Evolutionary conservation across 2,329 filamentous ascomycete genomes (phyloP).

Genomic region (Trichophyton simii): DNA sequence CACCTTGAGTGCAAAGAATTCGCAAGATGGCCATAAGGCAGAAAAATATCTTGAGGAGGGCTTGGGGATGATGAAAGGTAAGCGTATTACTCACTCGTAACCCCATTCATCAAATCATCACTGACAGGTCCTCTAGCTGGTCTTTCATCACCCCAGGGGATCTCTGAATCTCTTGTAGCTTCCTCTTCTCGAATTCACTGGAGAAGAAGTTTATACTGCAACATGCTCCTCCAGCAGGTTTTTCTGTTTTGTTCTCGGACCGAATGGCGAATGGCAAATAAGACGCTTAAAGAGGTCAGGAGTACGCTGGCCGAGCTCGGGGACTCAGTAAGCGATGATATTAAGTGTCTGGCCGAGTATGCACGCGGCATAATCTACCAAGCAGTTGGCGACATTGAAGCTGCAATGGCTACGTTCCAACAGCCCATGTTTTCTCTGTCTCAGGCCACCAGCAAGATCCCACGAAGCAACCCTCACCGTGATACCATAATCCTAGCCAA

Average conservation of each 20-base stretch:
- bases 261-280: constrained; percentile 53
- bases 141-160: constrained; percentile 29
- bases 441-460: constrained; percentile 24
- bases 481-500: constrained; percentile 52
- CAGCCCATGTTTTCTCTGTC: constrained; percentile 47
- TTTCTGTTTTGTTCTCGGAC: constrained; percentile 58
- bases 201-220: constrained; percentile 53
- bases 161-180: constrained; percentile 43
- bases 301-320: constrained; percentile 34
- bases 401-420: constrained; percentile 55
- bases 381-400: constrained; percentile 58
- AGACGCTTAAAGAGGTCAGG: constrained; percentile 44
- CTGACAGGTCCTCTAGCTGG: constrained; percentile 17
- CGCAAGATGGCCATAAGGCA: constrained; percentile 41
- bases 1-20: constrained; percentile 44
- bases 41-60: constrained; percentile 48
- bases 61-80: constrained; percentile 38
- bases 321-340: constrained; percentile 27
- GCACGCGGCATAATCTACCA: constrained; percentile 65
- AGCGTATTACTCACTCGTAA: neutral
- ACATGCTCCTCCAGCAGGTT: constrained; percentile 58
- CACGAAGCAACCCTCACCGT: constrained; percentile 40
- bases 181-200: constrained; percentile 50
- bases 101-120: neutral
- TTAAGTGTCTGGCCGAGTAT: constrained; percentile 52